These are phyloP conservation scores for Colletotrichum musae DNA, from an alignment of 2,329 filamentous ascomycete species.

Conservation along the genomic window DNA sequence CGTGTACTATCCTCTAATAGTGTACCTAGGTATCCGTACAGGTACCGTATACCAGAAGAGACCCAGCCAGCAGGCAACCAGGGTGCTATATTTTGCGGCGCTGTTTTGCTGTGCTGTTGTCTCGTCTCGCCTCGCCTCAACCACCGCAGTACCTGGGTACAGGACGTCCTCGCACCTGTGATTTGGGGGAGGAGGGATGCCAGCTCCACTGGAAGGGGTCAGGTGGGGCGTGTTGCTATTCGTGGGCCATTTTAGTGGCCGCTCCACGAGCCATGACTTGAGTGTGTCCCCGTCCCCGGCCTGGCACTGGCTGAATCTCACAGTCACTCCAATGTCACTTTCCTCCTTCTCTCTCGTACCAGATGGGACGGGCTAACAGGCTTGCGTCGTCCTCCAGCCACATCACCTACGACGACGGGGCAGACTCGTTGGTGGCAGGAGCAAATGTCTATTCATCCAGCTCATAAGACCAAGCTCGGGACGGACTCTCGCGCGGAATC, in stretches of 20 bases:
- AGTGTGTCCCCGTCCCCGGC: slow-evolving; percentile 3
- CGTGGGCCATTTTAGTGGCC: slow-evolving; percentile 31
- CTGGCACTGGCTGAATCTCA: slow-evolving; percentile 21
- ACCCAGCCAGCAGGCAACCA: background rate
- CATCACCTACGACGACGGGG: slow-evolving; percentile 27
- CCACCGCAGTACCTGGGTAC: background rate
- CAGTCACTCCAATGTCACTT: slow-evolving; percentile 1
- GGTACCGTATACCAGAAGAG: too few species aligned
- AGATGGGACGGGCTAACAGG: slow-evolving; percentile 17
- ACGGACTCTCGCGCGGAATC: slow-evolving; percentile 17
- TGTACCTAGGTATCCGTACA: too few species aligned
- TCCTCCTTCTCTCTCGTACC: slow-evolving; percentile 24
- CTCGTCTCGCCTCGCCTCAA: slow-evolving; percentile 2
- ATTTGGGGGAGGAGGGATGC: slow-evolving; percentile 1
- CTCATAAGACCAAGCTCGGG: too few species aligned
- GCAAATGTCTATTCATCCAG: background rate
- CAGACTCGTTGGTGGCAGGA: slow-evolving; percentile 14
- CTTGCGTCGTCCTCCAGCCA: slow-evolving; percentile 31
- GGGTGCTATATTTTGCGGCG: slow-evolving; percentile 18
- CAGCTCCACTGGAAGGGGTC: slow-evolving; percentile 30
- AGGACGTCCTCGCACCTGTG: slow-evolving; percentile 1
- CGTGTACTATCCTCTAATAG: too few species aligned
- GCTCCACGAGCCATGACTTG: slow-evolving; percentile 1
- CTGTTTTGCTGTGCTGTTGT: slow-evolving; percentile 22
- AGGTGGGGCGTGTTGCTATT: slow-evolving; percentile 41